Conservation (phyloP, 352 stramenopile species). For the Phytophthora litchii region DNA sequence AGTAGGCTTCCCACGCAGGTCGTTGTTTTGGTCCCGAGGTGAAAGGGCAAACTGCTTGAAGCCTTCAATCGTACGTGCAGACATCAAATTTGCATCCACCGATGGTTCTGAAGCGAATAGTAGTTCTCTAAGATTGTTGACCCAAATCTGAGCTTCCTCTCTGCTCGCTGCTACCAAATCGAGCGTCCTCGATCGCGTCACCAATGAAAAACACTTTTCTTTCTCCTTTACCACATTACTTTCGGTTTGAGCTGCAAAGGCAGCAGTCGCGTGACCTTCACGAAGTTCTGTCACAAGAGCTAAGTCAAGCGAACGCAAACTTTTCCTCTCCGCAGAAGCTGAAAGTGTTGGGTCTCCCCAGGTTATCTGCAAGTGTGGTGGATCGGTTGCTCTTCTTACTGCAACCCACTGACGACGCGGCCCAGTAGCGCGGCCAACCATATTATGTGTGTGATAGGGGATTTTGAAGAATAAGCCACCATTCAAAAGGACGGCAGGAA, state of each 20-base stretch:
- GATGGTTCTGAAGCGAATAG: slow-evolving; percentile 32
- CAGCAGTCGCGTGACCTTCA: slow-evolving; percentile 59
- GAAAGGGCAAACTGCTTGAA: slow-evolving; percentile 54
- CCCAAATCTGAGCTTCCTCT: slow-evolving; percentile 75
- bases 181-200: slow-evolving; percentile 61
- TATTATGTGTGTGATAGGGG: slow-evolving; percentile 63
- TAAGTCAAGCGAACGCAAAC: slow-evolving; percentile 45
- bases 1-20: slow-evolving; percentile 7
- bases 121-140: slow-evolving; percentile 48
- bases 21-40: slow-evolving; percentile 16
- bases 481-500: slow-evolving; percentile 55
- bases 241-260: slow-evolving; percentile 60
- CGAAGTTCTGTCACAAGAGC: slow-evolving; percentile 59
- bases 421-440: slow-evolving; percentile 38
- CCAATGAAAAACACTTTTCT: slow-evolving; percentile 75
- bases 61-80: slow-evolving; percentile 50
- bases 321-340: slow-evolving; percentile 38
- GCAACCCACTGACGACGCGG: slow-evolving; percentile 71
- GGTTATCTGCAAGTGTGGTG: slow-evolving; percentile 52
- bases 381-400: slow-evolving; percentile 28
- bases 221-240: slow-evolving; percentile 49
- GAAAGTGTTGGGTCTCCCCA: slow-evolving; percentile 72
- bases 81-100: slow-evolving; percentile 20
- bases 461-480: slow-evolving; percentile 82
- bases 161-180: slow-evolving; percentile 83